Evolutionary conservation across 78 protist genomes (phyloP).

Genomic region (Corallochytrium limacisporum): DNA sequence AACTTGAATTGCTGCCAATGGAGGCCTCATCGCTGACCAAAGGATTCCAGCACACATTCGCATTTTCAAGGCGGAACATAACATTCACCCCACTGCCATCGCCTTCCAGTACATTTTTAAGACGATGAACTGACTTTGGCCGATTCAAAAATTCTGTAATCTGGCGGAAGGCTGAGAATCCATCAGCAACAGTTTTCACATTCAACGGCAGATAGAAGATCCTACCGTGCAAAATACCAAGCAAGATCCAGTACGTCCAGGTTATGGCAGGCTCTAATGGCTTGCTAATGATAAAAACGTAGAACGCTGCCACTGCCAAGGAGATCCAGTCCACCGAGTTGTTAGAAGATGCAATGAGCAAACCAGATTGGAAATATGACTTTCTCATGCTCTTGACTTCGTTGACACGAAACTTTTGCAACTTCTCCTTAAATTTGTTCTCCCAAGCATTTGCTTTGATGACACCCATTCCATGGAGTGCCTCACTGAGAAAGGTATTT

Average conservation of each 20-base stretch:
- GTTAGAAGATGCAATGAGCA: background rate
- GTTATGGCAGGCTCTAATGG: background rate
- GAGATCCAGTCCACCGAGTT: background rate
- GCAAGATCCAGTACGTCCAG: background rate
- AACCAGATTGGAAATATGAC: background rate
- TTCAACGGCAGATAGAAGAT: background rate
- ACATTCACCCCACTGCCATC: too few species aligned
- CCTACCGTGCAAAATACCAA: background rate
- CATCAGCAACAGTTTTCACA: too few species aligned
- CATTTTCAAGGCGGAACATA: too few species aligned
- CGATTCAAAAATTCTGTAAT: too few species aligned
- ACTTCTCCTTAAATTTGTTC: background rate
- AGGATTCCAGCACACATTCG: too few species aligned
- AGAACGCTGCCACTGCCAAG: background rate
- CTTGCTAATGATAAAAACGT: background rate
- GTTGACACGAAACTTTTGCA: background rate
- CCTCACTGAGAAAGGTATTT: background rate
- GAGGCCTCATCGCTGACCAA: too few species aligned
- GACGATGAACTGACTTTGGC: too few species aligned
- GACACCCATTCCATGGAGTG: background rate
- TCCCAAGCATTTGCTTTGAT: constrained; percentile 4
- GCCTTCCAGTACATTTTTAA: too few species aligned
- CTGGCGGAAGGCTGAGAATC: too few species aligned
- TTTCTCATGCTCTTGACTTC: background rate
- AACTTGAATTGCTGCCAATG: too few species aligned